Evolutionary conservation across 2,329 filamentous ascomycete genomes (phyloP), one percentile per base, ranked within the genome.

Genomic region (Huntiella abstrusa): DNA sequence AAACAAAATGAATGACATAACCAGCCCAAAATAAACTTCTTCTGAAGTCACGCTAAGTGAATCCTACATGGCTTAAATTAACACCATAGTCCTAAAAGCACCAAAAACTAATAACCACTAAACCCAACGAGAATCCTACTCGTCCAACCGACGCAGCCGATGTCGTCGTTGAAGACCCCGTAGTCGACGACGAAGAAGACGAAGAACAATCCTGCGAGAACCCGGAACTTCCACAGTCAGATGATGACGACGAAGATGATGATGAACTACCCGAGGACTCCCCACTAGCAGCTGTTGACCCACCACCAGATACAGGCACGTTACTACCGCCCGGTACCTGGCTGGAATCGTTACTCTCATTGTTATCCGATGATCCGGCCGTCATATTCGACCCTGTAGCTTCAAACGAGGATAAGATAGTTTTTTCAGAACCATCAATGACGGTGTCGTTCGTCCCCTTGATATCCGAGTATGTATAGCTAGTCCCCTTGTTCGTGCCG

Each of bases 311-410:
- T 41, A 43, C 39, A 3, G 42, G 46, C 4, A 46, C 43, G 39
- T 41, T 46, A 34, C 46, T 50, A 11, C 46, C 48, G 34, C 54
- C 53, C 6, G 53, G 52, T 15, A 52, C 43, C 16, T 51, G 51
- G 10, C 43, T 28, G 32, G 48, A 48, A 13, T 46, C 43, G 40
- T 46, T 44, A 42, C 50, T 50, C 28, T 43, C 43, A 13, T 16
- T 22, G 39, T 37, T 41, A 43, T 56, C 53, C 2, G 51, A 46
- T 11, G 48, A 51, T 49, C 64, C 66, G 16, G 62, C 60, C 48
- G 71, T 60, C 72, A 80, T 83, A 58, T 96, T 71, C 37, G 79
- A 70, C 45, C 91, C 91, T 1, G 82, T 84, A n/a, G 77, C 87
- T 45, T 77, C 65, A 52, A 96, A 74, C 17, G 83, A 91, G 53